Evolutionary conservation across 371 early-diverging fungal genomes (phyloP).

Genomic region (Mucor circinelloides): DNA sequence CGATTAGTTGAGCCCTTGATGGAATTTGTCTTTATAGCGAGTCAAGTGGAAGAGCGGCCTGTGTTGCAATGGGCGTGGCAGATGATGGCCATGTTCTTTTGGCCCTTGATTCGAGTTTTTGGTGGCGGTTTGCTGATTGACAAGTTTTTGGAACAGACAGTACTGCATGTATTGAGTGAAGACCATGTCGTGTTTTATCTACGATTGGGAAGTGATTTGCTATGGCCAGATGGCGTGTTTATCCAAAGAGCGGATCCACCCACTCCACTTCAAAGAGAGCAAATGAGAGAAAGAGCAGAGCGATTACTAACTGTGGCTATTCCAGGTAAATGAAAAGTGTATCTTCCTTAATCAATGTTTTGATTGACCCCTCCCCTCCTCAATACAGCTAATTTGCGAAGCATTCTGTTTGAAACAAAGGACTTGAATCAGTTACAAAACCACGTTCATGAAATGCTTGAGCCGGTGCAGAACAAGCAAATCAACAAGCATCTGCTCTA

Average conservation of each 20-base stretch:
- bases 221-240: constrained; percentile 62
- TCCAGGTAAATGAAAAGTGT: constrained; percentile 32
- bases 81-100: constrained; percentile 50
- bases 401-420: constrained; percentile 38
- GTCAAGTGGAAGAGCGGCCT: constrained; percentile 39
- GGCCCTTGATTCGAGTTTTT: constrained; percentile 48
- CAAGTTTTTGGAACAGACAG: constrained; percentile 59
- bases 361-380: too few relatives aligned
- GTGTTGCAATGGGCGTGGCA: constrained; percentile 48
- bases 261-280: constrained; percentile 36
- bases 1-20: constrained; percentile 42
- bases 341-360: background rate
- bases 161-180: constrained; percentile 61
- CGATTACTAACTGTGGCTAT: constrained; percentile 36
- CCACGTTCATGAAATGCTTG: constrained; percentile 42
- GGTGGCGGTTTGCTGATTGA: constrained; percentile 51
- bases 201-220: constrained; percentile 52
- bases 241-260: constrained; percentile 39
- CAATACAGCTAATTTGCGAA: constrained; percentile 13
- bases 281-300: constrained; percentile 45
- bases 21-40: constrained; percentile 36
- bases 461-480: constrained; percentile 49
- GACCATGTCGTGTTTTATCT: constrained; percentile 57
- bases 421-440: constrained; percentile 40
- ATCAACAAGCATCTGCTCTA: constrained; percentile 52